These are phyloP conservation scores for Sugiyamaella americana DNA, from an alignment of 805 yeast genomes.

Conservation along the genomic window DNA sequence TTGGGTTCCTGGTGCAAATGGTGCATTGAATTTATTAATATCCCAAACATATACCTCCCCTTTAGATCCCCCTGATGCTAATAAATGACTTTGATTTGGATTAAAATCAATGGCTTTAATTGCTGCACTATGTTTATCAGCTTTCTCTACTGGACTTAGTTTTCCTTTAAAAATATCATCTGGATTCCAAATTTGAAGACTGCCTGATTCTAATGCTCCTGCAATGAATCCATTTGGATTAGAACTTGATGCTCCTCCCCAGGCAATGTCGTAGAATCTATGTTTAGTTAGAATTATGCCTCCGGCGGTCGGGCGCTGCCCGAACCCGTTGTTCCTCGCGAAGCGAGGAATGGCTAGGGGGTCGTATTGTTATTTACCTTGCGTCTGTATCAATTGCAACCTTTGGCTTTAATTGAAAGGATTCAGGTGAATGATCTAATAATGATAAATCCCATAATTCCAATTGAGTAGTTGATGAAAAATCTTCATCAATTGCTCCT, in stretches of 20 bases:
- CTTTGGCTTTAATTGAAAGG: conserved; percentile 35
- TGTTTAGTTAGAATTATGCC: conserved; percentile 10
- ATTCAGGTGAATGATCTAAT: conserved; percentile 29
- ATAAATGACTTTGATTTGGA: conserved; percentile 58
- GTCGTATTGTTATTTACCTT: conserved; percentile 34
- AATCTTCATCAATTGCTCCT: conserved; percentile 87
- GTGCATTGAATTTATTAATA: conserved; percentile 47
- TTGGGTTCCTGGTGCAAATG: conserved; percentile 64
- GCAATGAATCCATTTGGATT: conserved; percentile 58
- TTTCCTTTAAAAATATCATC: conserved; percentile 40
- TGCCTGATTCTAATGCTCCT: conserved; percentile 84
- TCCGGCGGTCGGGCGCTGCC: too few relatives aligned
- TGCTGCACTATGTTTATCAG: conserved; percentile 58
- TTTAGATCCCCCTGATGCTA: conserved; percentile 83
- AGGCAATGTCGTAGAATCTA: conserved; percentile 69
- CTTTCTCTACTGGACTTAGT: conserved; percentile 45
- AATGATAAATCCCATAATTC: conserved; percentile 66
- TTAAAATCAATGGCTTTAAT: conserved; percentile 73
- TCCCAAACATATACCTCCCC: conserved; percentile 94
- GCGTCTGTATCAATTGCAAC: conserved; percentile 45
- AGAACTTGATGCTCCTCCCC: conserved; percentile 58
- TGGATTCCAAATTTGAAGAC: conserved; percentile 72
- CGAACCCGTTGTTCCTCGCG: too few relatives aligned
- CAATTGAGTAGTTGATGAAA: conserved; percentile 69
- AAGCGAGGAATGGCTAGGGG: too few relatives aligned